Base-by-base conservation (phyloP, 495 filamentous ascomycete genomes). In the Cercophora samala region DNA sequence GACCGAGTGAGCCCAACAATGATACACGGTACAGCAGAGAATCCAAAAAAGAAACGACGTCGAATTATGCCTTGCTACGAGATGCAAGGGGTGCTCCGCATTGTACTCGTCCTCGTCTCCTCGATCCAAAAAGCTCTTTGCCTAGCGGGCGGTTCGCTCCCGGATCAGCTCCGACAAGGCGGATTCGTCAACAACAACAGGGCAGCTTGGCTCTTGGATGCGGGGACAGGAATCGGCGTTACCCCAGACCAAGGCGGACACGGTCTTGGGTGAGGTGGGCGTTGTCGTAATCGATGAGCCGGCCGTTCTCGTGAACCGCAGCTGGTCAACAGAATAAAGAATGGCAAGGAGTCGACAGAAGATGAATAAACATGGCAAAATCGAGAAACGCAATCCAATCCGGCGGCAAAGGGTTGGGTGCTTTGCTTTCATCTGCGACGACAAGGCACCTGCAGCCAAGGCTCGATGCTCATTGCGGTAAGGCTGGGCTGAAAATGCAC, bases 101-200 rank as follows among this genome's bases (percentile, higher is more conserved):
- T 69, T 18, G 64, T 32, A 60, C 22, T 58, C 25, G 59, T 55
- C 46, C 68, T 64, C 64, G 53, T 56, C 53, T 9, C 53, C n/a
- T 22, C 53, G 37, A 46, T 46, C 37, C 15, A 46, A 46, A 46
- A 46, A 46, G 37, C 37, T 46, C 37, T 8, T 58, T 60, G 58
- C 58, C 58, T 26, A 60, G 58, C 26, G 26, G 22, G 29, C 18
- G 58, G 58, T 18, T 60, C 58, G 37, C 37, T 46, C 37, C 11
- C 37, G 13, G 37, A 5, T 46, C 37, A 46, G 37, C 37, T 46
- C 37, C 37, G 5, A 46, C 37, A 46, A 46, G 37, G 37, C 37
- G 37, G 37, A 46, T 46, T 46, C 26, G 26, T 29, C 26, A 29
- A 29, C 26, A 29, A 29, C 8, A n/a, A n/a, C n/a, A n/a, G n/a